Conservation (phyloP, 331 rosid genomes). For the Dryas integrifolia region DNA sequence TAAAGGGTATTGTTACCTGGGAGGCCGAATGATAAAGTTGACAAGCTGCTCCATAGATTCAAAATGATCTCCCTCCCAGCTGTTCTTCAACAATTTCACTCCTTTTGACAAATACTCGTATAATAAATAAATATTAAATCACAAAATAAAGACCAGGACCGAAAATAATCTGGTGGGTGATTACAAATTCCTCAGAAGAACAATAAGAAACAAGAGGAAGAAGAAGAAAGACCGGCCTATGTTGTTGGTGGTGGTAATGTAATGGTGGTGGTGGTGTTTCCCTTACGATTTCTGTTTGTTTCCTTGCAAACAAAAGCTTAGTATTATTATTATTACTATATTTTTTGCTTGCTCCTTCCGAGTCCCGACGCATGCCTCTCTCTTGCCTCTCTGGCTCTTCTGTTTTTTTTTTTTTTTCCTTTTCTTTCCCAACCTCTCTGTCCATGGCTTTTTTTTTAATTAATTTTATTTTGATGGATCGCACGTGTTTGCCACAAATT, state of each 20-base stretch:
- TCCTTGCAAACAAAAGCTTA: constrained; percentile 23
- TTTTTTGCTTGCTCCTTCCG: constrained; percentile 6
- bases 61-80: constrained; percentile 18
- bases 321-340: background rate
- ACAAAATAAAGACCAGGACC: background rate
- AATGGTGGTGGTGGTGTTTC: constrained; percentile 2
- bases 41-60: constrained; percentile 73
- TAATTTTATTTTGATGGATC: background rate
- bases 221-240: constrained; percentile 30
- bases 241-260: constrained; percentile 21
- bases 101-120: constrained; percentile 1
- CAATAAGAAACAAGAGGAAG: constrained; percentile 29
- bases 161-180: constrained; percentile 6
- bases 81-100: constrained; percentile 11
- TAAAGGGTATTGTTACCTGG: constrained; percentile 46
- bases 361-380: constrained; percentile 17
- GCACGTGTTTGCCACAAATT: constrained; percentile 1
- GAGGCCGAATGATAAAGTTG: constrained; percentile 81
- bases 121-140: background rate
- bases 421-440: background rate
- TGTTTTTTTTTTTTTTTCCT: background rate
- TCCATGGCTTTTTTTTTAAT: too few species aligned
- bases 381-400: constrained; percentile 13
- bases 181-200: constrained; percentile 4
- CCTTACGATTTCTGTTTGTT: constrained; percentile 15